A percentile compares a stretch with the other conserved stretches of the same genome.
phyloP scores from a whole-genome alignment of 2,329 filamentous ascomycete species.

The Thermothelomyces thermophilus region DNA sequence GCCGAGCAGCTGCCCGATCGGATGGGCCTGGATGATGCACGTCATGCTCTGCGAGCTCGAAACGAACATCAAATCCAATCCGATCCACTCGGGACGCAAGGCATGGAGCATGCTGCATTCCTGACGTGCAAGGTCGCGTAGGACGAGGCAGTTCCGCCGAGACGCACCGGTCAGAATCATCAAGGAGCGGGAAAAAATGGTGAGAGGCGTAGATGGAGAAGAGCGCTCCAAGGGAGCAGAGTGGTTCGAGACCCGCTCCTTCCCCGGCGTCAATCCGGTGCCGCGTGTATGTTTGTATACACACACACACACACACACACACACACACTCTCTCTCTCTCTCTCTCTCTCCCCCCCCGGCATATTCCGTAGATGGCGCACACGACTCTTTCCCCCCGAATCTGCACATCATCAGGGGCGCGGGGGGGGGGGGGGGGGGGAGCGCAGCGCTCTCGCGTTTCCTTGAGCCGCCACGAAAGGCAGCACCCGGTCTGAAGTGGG shows the following conservation, averaged over 20 bases:
- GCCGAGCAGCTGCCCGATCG: neutral
- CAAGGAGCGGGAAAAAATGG: neutral
- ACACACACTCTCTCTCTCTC: too few species aligned
- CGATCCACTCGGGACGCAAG: conserved; percentile 1
- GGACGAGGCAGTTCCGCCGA: conserved; percentile 6
- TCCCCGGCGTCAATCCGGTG: conserved; percentile 3
- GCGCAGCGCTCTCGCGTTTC: too few species aligned
- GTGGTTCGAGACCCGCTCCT: neutral
- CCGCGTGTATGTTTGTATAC: neutral
- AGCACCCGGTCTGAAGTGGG: too few species aligned
- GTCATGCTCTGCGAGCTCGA: neutral
- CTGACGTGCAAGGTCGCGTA: neutral
- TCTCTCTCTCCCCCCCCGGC: neutral
- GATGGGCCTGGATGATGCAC: conserved; percentile 3
- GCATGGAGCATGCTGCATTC: neutral
- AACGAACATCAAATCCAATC: neutral
- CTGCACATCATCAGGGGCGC: too few species aligned
- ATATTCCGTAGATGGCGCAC: conserved; percentile 3
- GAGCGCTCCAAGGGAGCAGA: conserved; percentile 7
- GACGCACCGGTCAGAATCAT: neutral
- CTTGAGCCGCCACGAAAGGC: too few species aligned
- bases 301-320: neutral
- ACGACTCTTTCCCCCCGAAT: too few species aligned
- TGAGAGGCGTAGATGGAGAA: too few species aligned
- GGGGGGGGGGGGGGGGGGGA: too few species aligned